Conservation (phyloP, 345 rosid genomes). For the Ricinus communis region DNA sequence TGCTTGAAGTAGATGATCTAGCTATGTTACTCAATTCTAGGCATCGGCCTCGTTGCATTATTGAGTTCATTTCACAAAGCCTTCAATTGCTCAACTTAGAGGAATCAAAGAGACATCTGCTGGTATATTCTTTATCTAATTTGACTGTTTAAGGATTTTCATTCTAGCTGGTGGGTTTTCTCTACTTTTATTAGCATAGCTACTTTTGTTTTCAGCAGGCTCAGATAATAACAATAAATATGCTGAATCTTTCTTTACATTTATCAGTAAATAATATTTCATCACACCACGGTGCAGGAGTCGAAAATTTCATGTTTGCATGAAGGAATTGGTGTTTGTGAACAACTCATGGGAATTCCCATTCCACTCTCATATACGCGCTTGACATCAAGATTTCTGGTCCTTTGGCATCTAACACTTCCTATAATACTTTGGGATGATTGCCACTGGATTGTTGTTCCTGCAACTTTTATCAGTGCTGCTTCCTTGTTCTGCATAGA, state of each 20-base stretch:
- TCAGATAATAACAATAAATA: neutral
- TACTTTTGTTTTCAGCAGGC: neutral
- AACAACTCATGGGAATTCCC: conserved; percentile 78
- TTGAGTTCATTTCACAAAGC: conserved; percentile 76
- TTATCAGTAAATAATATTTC: neutral
- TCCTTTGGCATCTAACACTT: conserved; percentile 91
- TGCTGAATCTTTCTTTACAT: neutral
- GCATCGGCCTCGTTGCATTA: conserved; percentile 76
- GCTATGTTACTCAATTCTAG: conserved; percentile 62
- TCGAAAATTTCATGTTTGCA: conserved; percentile 69
- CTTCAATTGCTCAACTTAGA: conserved; percentile 58
- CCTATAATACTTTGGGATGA: conserved; percentile 98
- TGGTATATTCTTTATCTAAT: conserved; percentile 51
- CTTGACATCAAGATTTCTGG: conserved; percentile 88
- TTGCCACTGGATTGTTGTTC: conserved; percentile 95
- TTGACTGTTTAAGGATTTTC: conserved; percentile 2
- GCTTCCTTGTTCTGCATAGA: conserved; percentile 98
- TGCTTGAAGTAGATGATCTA: conserved; percentile 79
- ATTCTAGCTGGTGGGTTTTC: neutral
- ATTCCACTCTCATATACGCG: conserved; percentile 96
- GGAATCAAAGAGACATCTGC: conserved; percentile 47
- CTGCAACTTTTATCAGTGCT: conserved; percentile 93
- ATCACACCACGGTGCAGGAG: conserved; percentile 47
- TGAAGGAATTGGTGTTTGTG: conserved; percentile 87
- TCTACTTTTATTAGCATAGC: neutral